A percentile compares a stretch with the other conserved stretches of the same genome.
These are phyloP conservation scores for Dacryopinax spathularia DNA, from an alignment of 768 basidiomycete genomes.

Conservation along the genomic window DNA sequence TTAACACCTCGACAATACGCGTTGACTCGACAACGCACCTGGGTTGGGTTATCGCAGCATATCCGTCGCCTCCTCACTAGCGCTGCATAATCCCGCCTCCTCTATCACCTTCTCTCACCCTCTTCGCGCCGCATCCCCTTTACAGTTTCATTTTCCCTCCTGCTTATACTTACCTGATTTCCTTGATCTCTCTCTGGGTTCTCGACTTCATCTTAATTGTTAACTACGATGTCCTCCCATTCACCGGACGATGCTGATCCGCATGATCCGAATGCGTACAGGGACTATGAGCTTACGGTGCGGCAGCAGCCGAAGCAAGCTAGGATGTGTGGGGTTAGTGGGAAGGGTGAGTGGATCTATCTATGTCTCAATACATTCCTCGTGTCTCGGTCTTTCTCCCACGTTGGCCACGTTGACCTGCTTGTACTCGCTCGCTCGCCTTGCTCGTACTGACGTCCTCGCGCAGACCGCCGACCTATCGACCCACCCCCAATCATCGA, in stretches of 20 bases:
- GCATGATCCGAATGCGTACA: slow-evolving; percentile 21
- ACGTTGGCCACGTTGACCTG: background rate
- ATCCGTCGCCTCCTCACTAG: no score
- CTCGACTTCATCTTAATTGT: no score
- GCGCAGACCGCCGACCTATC: slow-evolving; percentile 89
- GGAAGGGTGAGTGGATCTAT: slow-evolving; percentile 37
- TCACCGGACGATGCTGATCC: background rate
- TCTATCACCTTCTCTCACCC: no score
- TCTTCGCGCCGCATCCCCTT: no score
- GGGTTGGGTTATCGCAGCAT: no score
- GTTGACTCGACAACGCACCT: no score
- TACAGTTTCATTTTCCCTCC: no score
- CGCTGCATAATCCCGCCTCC: no score
- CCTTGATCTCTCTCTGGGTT: no score
- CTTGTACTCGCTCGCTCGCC: background rate
- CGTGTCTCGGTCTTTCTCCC: background rate
- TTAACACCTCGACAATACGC: no score
- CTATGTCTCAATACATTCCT: background rate
- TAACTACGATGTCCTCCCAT: background rate
- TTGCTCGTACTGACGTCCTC: background rate
- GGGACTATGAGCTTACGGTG: slow-evolving; percentile 73
- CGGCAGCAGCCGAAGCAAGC: slow-evolving; percentile 81
- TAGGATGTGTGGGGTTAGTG: slow-evolving; percentile 73
- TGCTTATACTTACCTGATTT: no score
- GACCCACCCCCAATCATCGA: slow-evolving; percentile 97